phyloP scores from a whole-genome alignment of 495 filamentous ascomycete species.

The Pyrenula aspistea region DNA sequence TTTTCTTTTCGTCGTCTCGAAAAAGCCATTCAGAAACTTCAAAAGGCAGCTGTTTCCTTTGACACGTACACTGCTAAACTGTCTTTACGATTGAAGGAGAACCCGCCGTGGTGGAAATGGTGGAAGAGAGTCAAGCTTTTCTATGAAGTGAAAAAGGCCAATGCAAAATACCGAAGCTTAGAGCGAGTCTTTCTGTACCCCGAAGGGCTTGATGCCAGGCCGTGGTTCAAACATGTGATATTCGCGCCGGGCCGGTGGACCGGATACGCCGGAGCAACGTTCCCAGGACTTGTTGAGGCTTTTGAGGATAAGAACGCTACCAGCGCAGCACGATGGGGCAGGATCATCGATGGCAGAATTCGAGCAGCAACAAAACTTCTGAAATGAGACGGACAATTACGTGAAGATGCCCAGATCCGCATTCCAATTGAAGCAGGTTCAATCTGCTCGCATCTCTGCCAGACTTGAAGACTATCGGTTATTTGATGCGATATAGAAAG shows the following conservation, averaged over 20 bases:
- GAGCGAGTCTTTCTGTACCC: slow-evolving; percentile 50
- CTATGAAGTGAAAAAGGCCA: slow-evolving; percentile 37
- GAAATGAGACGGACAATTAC: not conserved
- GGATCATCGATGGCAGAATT: not conserved
- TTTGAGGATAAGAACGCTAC: slow-evolving; percentile 38
- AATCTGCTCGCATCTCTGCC: no score
- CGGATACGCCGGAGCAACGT: slow-evolving; percentile 69
- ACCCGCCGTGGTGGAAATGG: slow-evolving; percentile 69
- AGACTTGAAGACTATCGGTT: no score
- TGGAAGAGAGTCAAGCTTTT: slow-evolving; percentile 53
- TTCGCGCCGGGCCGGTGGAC: slow-evolving; percentile 77
- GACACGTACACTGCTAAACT: slow-evolving; percentile 42
- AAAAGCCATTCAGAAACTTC: slow-evolving; percentile 32
- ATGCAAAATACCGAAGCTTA: slow-evolving; percentile 49
- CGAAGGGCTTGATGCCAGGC: slow-evolving; percentile 43
- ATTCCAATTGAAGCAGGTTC: no score
- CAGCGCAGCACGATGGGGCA: slow-evolving; percentile 16
- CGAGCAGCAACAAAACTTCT: not conserved
- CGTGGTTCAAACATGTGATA: slow-evolving; percentile 60
- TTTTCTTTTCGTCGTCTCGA: slow-evolving; percentile 37
- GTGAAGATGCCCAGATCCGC: no score
- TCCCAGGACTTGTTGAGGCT: slow-evolving; percentile 49
- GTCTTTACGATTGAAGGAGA: slow-evolving; percentile 31
- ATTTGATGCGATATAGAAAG: no score
- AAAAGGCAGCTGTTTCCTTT: slow-evolving; percentile 32